Base-by-base conservation (phyloP, 164 flowering plant genomes). In the Liquidambar formosana region DNA sequence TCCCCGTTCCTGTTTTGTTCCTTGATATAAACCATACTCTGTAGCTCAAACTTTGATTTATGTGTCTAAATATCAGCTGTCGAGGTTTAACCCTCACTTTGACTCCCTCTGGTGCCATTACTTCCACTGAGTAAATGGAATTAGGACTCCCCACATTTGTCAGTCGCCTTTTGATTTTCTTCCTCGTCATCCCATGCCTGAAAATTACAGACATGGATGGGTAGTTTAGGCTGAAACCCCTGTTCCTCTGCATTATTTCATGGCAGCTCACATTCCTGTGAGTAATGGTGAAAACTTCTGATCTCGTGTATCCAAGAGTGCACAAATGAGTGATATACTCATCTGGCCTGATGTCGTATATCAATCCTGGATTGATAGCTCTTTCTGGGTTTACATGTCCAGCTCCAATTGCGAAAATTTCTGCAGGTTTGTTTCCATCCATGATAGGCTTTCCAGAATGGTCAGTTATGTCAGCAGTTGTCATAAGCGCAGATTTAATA, bases 341-440 rank as follows among this genome's bases (percentile, higher is more conserved):
- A 19, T 74, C 79, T 67, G 96, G 88, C 68, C 48, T 75, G 64
- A 87, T 89, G 59, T 95, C 92, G 57, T 92, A 95, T 25, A 95
- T 71, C 79, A 95, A 61, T 44, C 97, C 99, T 9, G 99, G 97
- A 67, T 85, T 70, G 14, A 86, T 70, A 25, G 96, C 99, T 73
- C 79, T 80, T n/a, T 26, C 80, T 4, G 99, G 99, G 76, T 92
- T 88, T 19, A 95, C 89, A 33, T 95, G 95, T 18, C 99, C 99
- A 1, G 97, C 82, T 46, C 99, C 99, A n/a, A 77, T 74, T 2
- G 95, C 88, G 27, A 91, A 93, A 27, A 82, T 66, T 26, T 69
- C 78, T 1, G 97, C 97, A 0, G 90, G 85, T 71, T 80, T 77
- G 16, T 72, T 71, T 15, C 89, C 95, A 63, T 92, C 98, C 83